Percentiles rank a stretch among this genome's conserved stretches.
Evolutionary conservation across 2,329 filamentous ascomycete species (phyloP).

Genomic region (Ceratocystis lukuohia): DNA sequence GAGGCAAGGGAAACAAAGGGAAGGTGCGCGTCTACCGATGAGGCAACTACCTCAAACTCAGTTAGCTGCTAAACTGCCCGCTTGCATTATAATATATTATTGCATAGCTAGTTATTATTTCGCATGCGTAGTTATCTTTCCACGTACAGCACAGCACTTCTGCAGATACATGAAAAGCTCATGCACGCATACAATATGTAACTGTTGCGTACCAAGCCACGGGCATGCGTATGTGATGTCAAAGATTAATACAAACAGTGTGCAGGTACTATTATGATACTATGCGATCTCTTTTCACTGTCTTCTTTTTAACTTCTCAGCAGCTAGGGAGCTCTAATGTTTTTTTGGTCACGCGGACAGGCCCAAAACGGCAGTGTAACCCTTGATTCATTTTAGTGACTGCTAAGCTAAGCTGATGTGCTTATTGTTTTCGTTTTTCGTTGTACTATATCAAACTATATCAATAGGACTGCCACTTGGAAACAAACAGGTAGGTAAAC

Average conservation of each 20-base stretch:
- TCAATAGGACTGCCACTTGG: background rate
- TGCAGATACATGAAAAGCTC: too few species aligned
- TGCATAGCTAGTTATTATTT: background rate
- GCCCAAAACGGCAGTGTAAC: background rate
- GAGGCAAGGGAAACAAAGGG: slow-evolving; percentile 3
- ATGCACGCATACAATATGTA: too few species aligned
- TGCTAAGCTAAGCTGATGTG: background rate
- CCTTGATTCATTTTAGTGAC: background rate
- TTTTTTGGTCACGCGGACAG: background rate
- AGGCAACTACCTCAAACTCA: background rate
- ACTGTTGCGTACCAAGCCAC: too few species aligned
- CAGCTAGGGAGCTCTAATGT: too few species aligned
- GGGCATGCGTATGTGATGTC: too few species aligned
- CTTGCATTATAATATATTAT: background rate
- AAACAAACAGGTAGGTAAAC: too few species aligned
- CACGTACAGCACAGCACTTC: too few species aligned
- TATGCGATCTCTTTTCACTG: too few species aligned
- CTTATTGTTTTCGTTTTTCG: background rate
- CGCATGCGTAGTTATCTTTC: background rate
- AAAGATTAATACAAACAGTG: too few species aligned
- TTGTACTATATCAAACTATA: background rate
- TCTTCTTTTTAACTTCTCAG: too few species aligned
- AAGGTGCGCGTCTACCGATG: slow-evolving; percentile 6
- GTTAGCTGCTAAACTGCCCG: background rate
- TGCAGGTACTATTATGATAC: too few species aligned